These are phyloP conservation scores for Nothophytophthora sp. DNA, from an alignment of 352 stramenopile genomes.

Conservation along the genomic window DNA sequence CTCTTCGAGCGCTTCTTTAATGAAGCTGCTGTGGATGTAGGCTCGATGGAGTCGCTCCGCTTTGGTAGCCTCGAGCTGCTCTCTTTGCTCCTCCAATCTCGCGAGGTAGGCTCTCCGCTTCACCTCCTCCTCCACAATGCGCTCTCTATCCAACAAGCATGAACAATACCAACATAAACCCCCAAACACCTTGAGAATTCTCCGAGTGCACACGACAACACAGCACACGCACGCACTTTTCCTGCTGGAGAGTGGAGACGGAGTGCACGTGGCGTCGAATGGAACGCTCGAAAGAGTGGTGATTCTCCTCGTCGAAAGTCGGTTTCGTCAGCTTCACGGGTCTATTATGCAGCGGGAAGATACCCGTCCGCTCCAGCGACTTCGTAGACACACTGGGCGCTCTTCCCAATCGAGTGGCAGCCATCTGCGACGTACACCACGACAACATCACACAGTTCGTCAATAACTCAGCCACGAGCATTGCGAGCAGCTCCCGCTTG, in stretches of 20 bases:
- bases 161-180: constrained; percentile 2
- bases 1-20: constrained; percentile 72
- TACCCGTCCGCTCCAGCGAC: constrained; percentile 41
- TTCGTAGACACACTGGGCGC: constrained; percentile 54
- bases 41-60: constrained; percentile 68
- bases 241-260: constrained; percentile 36
- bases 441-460: background rate
- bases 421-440: constrained; percentile 31
- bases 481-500: background rate
- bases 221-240: constrained; percentile 45
- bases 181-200: background rate
- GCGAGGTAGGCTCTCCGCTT: constrained; percentile 29
- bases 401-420: constrained; percentile 41
- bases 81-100: constrained; percentile 31
- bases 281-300: constrained; percentile 70
- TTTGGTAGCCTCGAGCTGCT: constrained; percentile 56
- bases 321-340: constrained; percentile 60
- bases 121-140: constrained; percentile 29
- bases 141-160: no score
- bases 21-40: constrained; percentile 72
- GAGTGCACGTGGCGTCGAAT: constrained; percentile 66
- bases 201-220: no score
- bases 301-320: constrained; percentile 51
- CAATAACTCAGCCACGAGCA: background rate
- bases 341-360: constrained; percentile 65